A percentile compares a stretch with the other conserved stretches of the same genome.
These are phyloP conservation scores for Aureobasidium pullulans DNA, from an alignment of 2,329 filamentous ascomycete genomes.

Conservation along the genomic window DNA sequence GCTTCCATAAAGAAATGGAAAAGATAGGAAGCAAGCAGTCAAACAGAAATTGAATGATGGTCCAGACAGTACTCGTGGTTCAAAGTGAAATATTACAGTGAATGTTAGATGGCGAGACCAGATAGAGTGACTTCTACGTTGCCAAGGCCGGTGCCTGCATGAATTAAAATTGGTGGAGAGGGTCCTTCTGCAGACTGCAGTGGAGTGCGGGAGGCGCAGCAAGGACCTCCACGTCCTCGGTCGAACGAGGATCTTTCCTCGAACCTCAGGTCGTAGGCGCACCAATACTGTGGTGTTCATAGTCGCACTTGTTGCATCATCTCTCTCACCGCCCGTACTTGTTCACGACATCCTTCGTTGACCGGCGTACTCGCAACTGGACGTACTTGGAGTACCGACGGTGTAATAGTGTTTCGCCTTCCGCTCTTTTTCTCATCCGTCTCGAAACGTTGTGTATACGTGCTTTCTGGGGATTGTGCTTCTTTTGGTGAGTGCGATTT, in stretches of 20 bases:
- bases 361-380: neutral
- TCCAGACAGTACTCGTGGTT: neutral
- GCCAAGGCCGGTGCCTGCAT: neutral
- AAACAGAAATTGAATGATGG: neutral
- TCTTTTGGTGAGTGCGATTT: neutral
- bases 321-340: neutral
- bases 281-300: constrained; percentile 6
- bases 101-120: neutral
- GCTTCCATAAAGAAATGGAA: neutral
- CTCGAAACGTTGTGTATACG: neutral
- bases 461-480: neutral
- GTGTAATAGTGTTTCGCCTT: neutral
- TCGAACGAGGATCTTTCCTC: neutral
- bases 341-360: neutral
- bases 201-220: neutral
- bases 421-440: neutral
- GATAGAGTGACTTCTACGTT: neutral
- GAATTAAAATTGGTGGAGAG: neutral
- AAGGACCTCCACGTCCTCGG: neutral
- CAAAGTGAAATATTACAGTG: neutral
- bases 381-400: neutral
- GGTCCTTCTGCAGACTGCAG: neutral
- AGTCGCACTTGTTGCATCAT: neutral
- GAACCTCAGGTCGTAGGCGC: neutral
- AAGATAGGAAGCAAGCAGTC: neutral